Base-by-base conservation (phyloP, 805 yeast genomes). In the Candida chilensis region DNA sequence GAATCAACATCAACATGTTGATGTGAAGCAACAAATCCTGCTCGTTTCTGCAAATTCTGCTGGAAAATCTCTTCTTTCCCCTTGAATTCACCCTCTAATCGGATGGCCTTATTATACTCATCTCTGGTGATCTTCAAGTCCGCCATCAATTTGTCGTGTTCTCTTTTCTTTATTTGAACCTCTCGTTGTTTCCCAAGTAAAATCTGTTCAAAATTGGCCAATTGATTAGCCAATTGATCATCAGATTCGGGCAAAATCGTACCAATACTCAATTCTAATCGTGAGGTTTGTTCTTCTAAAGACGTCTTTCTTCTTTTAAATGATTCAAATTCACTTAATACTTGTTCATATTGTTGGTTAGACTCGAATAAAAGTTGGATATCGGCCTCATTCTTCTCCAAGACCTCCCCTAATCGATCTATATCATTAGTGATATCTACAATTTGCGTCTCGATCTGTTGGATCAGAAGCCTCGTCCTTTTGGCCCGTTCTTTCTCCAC, bases 311-410 rank as follows among this genome's bases (percentile, higher is more conserved):
- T 66, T 29, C 71, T 71, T 20, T 60, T 56, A 27, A 81, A 47
- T 30, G 71, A 73, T 24, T 80, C 84, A 15, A 77, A 52, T 37
- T 71, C 71, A 17, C 81, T 75, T 14, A 88, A 47, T 1, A 76
- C 72, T 36, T 75, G 65, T 47, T 86, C 95, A 47, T 79, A 88
- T 34, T 81, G 80, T 47, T 85, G 95, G 45, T 85, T 84, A 1
- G 84, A 65, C 29, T 74, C 71, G 52, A 86, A 87, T 10, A 88
- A 57, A 10, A 47, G 47, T 28, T 81, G 78, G 3, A 85, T 67
- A 40, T 78, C 71, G 22, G 52, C 50, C n/a, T 78, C 77, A 2
- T 76, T 60, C 3, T 48, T 48, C 12, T 65, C 64, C 30, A 88
- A 65, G 35, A 74, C 56, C 5, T 39, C 34, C 28, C 74, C 71